phyloP scores from a whole-genome alignment of 139 green algal genomes.

The Chlamydomonas sphaeroides region DNA sequence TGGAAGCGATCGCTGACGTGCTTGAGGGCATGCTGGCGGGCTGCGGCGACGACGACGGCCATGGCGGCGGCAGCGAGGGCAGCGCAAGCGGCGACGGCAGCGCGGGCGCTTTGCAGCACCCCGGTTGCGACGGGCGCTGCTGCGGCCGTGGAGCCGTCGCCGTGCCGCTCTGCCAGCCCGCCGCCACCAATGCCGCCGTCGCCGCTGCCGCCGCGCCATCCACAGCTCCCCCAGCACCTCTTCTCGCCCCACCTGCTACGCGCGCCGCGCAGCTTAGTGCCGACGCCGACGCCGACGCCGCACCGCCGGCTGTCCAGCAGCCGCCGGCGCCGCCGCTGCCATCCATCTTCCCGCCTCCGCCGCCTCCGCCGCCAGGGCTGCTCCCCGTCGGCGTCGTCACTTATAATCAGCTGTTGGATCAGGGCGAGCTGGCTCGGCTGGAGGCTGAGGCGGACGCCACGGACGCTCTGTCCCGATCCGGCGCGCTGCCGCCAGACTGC shows the following conservation, averaged over 20 bases:
- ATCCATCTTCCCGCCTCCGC: neutral
- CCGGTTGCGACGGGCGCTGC: neutral
- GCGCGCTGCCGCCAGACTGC: conserved; percentile 61
- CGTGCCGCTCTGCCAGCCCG: neutral
- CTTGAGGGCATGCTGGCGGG: neutral
- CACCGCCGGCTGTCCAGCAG: neutral
- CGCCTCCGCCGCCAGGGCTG: conserved; percentile 29
- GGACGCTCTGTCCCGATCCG: conserved; percentile 20
- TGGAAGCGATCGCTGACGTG: conserved; percentile 9
- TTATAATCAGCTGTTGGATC: conserved; percentile 17
- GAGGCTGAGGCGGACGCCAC: conserved; percentile 58
- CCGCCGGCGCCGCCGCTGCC: neutral
- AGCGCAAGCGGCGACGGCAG: neutral
- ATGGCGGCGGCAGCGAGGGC: neutral
- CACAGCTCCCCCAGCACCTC: too few species aligned
- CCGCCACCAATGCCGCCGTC: too few species aligned
- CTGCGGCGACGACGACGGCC: neutral
- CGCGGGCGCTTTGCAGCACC: too few species aligned
- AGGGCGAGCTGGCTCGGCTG: conserved; percentile 60
- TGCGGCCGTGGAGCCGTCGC: neutral
- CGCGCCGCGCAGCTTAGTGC: too few species aligned
- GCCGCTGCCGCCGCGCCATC: too few species aligned
- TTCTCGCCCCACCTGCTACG: too few species aligned
- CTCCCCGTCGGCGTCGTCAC: conserved; percentile 75
- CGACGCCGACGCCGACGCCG: neutral